phyloP scores from a whole-genome alignment of 257 asterid species.

The Oldenlandia corymbosa region DNA sequence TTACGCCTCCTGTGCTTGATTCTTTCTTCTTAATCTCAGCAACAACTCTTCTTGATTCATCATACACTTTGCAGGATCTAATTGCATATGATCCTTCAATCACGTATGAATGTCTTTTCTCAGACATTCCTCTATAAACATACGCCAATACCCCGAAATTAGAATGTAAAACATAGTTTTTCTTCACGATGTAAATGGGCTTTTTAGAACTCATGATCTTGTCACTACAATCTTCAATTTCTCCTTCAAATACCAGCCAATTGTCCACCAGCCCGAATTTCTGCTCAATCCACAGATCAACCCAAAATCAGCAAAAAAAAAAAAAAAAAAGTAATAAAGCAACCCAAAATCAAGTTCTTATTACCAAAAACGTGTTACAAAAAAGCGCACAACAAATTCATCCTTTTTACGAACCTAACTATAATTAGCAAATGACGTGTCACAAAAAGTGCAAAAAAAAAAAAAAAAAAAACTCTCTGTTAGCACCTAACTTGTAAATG shows the following conservation, averaged over 20 bases:
- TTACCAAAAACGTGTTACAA: no score
- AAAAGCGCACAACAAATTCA: no score
- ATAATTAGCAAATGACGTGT: no score
- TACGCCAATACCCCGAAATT: conserved; percentile 41
- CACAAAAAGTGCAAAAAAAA: no score
- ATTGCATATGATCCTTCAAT: conserved; percentile 61
- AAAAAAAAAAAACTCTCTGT: no score
- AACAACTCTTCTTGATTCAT: conserved; percentile 45
- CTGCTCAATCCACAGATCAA: conserved; percentile 26
- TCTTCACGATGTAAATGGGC: conserved; percentile 47
- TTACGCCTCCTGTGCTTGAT: conserved; percentile 34
- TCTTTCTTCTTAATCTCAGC: conserved; percentile 72
- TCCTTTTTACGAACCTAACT: no score
- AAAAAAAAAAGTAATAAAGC: no score
- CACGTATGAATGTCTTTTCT: conserved; percentile 32
- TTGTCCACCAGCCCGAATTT: conserved; percentile 45
- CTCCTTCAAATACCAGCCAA: conserved; percentile 72
- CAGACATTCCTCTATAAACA: conserved; percentile 33
- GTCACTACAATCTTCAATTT: conserved; percentile 26
- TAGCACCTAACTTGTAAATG: no score
- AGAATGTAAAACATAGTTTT: conserved; percentile 26
- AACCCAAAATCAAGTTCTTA: no score
- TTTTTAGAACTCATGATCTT: conserved; percentile 12
- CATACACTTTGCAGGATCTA: conserved; percentile 58
- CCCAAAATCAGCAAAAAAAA: no score